Conservation (phyloP, 371 early-diverging fungal species). For the Mucor indicus region DNA sequence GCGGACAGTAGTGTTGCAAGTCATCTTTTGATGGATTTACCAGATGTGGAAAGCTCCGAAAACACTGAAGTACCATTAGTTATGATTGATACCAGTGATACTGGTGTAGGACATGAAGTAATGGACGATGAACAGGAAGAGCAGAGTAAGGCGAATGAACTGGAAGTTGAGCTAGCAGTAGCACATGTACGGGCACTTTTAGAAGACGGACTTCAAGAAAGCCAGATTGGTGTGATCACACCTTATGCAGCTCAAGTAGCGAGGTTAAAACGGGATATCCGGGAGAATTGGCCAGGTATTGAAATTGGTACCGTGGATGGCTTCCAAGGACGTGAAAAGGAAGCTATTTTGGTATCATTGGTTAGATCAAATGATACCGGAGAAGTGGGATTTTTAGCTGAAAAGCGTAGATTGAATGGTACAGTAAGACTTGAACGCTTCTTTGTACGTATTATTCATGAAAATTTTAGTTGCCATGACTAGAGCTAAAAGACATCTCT, state of each 20-base stretch:
- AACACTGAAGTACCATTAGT: slow-evolving; percentile 63
- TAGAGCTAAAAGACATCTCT: slow-evolving; percentile 84
- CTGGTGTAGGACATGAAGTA: slow-evolving; percentile 48
- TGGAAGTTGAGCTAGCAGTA: slow-evolving; percentile 70
- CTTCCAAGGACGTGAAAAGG: slow-evolving; percentile 96
- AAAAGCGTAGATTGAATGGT: slow-evolving; percentile 83
- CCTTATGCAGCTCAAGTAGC: slow-evolving; percentile 85
- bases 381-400: slow-evolving; percentile 89
- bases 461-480: slow-evolving; percentile 80
- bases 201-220: slow-evolving; percentile 57
- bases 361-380: slow-evolving; percentile 83
- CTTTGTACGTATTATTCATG: neutral
- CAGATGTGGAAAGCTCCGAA: slow-evolving; percentile 52
- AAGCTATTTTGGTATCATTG: slow-evolving; percentile 83
- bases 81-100: slow-evolving; percentile 75
- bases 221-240: slow-evolving; percentile 81
- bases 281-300: slow-evolving; percentile 45
- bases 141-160: slow-evolving; percentile 68
- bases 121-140: slow-evolving; percentile 57
- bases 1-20: slow-evolving; percentile 66
- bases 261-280: slow-evolving; percentile 32
- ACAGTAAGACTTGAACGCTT: neutral
- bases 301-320: slow-evolving; percentile 94
- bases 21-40: slow-evolving; percentile 66
- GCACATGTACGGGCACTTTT: slow-evolving; percentile 62